Conservation (phyloP, 495 filamentous ascomycete genomes). For the Aspergillus mulundensis region DNA sequence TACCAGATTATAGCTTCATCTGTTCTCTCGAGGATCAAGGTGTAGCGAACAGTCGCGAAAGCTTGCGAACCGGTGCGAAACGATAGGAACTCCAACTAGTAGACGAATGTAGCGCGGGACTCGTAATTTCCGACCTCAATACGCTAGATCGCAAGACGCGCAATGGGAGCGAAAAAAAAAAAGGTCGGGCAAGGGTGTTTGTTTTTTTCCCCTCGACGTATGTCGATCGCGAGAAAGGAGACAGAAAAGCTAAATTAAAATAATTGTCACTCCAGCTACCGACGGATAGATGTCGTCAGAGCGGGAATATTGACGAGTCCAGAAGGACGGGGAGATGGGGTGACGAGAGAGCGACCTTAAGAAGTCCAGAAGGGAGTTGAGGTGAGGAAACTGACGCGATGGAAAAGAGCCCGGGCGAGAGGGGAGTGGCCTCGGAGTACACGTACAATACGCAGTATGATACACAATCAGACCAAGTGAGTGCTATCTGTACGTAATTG, state of each 20-base stretch:
- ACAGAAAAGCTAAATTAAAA: constrained; percentile 1
- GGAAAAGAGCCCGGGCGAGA: constrained; percentile 12
- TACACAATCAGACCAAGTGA: neutral
- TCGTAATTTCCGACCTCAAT: constrained; percentile 5
- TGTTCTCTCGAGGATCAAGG: constrained; percentile 17
- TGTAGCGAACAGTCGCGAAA: constrained; percentile 2
- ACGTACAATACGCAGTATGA: neutral
- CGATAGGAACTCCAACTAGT: neutral
- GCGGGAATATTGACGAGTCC: constrained; percentile 13
- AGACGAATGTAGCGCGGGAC: neutral
- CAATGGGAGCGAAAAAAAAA: constrained; percentile 12
- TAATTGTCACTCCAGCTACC: constrained; percentile 16
- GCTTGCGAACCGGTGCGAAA: constrained; percentile 4
- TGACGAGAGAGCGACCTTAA: constrained; percentile 9
- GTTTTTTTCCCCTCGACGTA: constrained; percentile 12
- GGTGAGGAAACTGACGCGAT: constrained; percentile 25
- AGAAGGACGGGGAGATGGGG: constrained; percentile 18
- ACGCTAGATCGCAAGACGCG: constrained; percentile 15
- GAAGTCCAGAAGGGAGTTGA: constrained; percentile 22
- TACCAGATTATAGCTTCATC: constrained; percentile 34
- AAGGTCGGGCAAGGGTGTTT: constrained; percentile 7
- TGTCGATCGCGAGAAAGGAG: neutral
- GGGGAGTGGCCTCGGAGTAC: constrained; percentile 1
- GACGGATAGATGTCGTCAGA: constrained; percentile 17
- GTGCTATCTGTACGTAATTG: neutral